Conservation (phyloP, 257 asterid species). For the Misopates orontium region DNA sequence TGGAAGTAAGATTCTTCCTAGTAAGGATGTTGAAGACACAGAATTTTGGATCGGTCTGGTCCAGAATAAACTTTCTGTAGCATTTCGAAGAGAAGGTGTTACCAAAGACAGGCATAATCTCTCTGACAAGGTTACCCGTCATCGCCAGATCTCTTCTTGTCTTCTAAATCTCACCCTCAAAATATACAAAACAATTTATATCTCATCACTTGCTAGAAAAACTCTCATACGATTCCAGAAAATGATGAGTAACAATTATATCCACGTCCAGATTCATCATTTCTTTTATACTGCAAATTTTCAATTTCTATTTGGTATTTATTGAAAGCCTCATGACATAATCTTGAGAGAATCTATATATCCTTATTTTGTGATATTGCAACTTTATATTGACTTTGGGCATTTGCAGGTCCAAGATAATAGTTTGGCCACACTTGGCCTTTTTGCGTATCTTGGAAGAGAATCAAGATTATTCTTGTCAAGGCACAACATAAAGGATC, state of each 20-base stretch:
- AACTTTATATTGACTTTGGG: slow-evolving; percentile 12
- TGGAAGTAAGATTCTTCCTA: slow-evolving; percentile 65
- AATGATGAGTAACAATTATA: neutral
- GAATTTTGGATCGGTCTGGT: slow-evolving; percentile 83
- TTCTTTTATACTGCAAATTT: slow-evolving; percentile 1
- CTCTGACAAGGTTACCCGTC: slow-evolving; percentile 48
- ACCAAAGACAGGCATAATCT: slow-evolving; percentile 38
- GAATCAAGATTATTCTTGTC: slow-evolving; percentile 69
- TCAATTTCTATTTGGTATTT: neutral
- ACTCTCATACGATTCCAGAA: neutral
- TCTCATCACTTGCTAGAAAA: neutral
- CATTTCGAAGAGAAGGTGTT: slow-evolving; percentile 72
- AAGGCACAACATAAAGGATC: slow-evolving; percentile 57
- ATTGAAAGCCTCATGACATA: neutral
- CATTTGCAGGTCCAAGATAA: slow-evolving; percentile 51
- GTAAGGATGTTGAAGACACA: slow-evolving; percentile 49
- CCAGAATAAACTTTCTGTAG: slow-evolving; percentile 57
- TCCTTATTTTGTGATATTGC: neutral
- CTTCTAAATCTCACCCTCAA: neutral
- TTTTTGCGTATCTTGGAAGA: slow-evolving; percentile 79
- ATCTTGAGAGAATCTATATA: neutral
- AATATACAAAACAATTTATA: neutral
- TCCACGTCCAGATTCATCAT: neutral
- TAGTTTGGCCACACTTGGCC: slow-evolving; percentile 66
- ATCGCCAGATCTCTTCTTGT: slow-evolving; percentile 1